phyloP scores from a whole-genome alignment of 192 early-diverging fungal genomes.

The Dissophora ornata region DNA sequence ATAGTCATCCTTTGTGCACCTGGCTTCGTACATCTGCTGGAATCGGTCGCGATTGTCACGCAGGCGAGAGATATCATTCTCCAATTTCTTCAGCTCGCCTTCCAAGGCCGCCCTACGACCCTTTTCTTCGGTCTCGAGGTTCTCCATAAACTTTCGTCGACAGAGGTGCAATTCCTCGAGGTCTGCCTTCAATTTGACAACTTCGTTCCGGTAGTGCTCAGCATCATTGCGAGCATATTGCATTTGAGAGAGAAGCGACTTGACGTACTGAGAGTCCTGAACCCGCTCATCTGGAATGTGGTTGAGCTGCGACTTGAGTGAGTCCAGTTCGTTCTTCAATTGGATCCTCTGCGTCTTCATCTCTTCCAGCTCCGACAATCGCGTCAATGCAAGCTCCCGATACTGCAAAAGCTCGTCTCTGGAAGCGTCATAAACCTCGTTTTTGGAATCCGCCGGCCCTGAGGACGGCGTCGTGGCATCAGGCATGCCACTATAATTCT shows the following conservation, averaged over 20 bases:
- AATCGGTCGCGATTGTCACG: constrained; percentile 50
- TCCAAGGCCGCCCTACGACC: constrained; percentile 33
- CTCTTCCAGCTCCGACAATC: constrained; percentile 40
- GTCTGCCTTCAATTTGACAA: constrained; percentile 13
- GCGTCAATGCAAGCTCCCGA: constrained; percentile 32
- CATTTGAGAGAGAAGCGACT: constrained; percentile 25
- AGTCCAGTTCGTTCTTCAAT: constrained; percentile 32
- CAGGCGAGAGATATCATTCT: constrained; percentile 41
- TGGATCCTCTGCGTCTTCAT: constrained; percentile 36
- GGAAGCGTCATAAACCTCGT: constrained; percentile 34
- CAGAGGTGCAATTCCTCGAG: constrained; percentile 36
- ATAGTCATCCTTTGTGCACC: constrained; percentile 53
- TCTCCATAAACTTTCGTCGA: constrained; percentile 46
- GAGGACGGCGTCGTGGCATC: constrained; percentile 10
- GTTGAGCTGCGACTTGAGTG: constrained; percentile 30
- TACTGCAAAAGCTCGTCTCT: constrained; percentile 40
- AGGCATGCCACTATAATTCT: constrained; percentile 28
- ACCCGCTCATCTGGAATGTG: constrained; percentile 41
- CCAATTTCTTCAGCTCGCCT: constrained; percentile 44
- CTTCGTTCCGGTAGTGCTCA: constrained; percentile 30
- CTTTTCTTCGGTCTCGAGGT: constrained; percentile 39
- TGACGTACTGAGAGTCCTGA: constrained; percentile 35
- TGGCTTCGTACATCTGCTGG: constrained; percentile 50
- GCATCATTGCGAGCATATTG: constrained; percentile 44
- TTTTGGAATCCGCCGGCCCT: constrained; percentile 15